Conservation (phyloP, 176 grass and related monocot species). For the Areca catechu region DNA sequence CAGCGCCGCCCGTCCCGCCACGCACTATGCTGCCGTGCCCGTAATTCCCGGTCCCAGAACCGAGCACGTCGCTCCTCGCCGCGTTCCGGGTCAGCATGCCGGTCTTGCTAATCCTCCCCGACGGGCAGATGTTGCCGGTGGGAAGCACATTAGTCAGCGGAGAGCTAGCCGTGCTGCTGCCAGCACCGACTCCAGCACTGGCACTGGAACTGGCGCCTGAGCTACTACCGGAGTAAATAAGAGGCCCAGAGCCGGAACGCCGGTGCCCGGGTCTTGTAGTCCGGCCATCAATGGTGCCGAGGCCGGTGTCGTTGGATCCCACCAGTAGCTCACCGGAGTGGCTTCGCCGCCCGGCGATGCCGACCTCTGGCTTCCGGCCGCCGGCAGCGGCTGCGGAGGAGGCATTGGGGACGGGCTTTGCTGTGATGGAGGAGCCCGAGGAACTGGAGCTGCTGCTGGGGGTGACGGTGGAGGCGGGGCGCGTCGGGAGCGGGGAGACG, state of each 20-base stretch:
- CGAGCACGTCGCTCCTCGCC: conserved; percentile 56
- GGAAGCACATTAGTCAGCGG: conserved; percentile 65
- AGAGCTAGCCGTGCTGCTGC: conserved; percentile 56
- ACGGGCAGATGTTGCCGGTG: conserved; percentile 76
- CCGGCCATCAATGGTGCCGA: conserved; percentile 1
- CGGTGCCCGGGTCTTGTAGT: conserved; percentile 38
- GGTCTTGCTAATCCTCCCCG: conserved; percentile 59
- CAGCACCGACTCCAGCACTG: conserved; percentile 16
- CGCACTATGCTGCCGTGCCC: conserved; percentile 87
- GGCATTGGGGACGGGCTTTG: not conserved
- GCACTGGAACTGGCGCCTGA: not conserved
- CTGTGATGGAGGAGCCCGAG: conserved; percentile 50
- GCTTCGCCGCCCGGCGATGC: conserved; percentile 49
- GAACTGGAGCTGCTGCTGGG: conserved; percentile 44
- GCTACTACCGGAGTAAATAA: conserved; percentile 47
- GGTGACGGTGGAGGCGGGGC: conserved; percentile 22
- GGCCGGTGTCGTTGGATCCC: conserved; percentile 14
- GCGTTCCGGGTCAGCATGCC: conserved; percentile 22
- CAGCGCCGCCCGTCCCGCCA: conserved; percentile 21
- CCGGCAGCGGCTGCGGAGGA: too few species aligned
- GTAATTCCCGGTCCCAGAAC: conserved; percentile 85
- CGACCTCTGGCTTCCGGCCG: not conserved
- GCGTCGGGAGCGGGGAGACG: conserved; percentile 46
- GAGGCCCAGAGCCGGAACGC: conserved; percentile 68
- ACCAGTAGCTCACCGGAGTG: conserved; percentile 79